Evolutionary conservation across 306 rosid genomes (phyloP).

Genomic region (Prunus armeniaca): DNA sequence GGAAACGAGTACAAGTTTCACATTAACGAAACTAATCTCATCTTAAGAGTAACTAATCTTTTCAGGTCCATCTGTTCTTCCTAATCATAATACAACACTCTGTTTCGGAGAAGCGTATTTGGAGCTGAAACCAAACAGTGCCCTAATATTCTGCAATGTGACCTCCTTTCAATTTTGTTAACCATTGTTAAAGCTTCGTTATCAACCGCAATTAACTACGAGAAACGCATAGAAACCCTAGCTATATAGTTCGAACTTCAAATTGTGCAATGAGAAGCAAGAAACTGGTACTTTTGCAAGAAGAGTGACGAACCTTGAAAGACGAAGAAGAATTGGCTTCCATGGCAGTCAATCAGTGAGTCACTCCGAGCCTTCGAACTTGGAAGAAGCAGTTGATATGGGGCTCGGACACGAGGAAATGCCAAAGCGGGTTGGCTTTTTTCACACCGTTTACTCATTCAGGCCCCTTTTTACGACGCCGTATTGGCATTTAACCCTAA

Average conservation of each 20-base stretch:
- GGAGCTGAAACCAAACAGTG: not conserved
- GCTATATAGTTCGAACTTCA: not conserved
- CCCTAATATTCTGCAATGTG: not conserved
- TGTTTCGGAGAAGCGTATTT: not conserved
- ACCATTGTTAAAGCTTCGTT: not conserved
- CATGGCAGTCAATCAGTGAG: conserved; percentile 9
- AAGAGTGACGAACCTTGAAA: conserved; percentile 16
- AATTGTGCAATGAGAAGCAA: not conserved
- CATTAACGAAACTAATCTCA: not conserved
- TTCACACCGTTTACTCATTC: not conserved
- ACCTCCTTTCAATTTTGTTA: no score
- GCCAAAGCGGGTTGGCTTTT: not conserved
- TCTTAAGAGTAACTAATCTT: no score
- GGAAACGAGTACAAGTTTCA: not conserved
- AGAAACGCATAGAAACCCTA: conserved; percentile 20
- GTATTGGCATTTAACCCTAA: no score
- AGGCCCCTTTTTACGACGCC: not conserved
- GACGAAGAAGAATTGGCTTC: conserved; percentile 6
- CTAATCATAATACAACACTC: no score
- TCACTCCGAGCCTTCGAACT: not conserved
- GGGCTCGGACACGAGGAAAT: not conserved
- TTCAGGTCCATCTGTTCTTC: no score
- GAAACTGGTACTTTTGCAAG: not conserved
- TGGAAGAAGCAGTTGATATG: not conserved
- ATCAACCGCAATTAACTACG: not conserved